These are phyloP conservation scores for Pseudozyma tsukubaensis DNA, from an alignment of 1,284 basidiomycete species.

Conservation along the genomic window DNA sequence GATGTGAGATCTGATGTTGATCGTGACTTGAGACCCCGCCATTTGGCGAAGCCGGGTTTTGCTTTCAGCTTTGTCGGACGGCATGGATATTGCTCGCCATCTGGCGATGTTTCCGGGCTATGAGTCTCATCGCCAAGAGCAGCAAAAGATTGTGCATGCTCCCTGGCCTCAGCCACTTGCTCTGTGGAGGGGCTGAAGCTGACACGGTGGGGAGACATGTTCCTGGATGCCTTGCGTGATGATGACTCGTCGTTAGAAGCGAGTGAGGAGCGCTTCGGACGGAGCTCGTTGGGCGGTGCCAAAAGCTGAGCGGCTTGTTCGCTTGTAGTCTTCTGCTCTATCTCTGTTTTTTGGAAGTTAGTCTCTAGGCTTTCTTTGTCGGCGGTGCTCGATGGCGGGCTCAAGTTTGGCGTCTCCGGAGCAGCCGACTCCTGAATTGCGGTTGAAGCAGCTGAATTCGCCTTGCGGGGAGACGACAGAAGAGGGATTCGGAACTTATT, in stretches of 20 bases:
- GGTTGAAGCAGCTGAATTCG: neutral
- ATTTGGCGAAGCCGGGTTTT: constrained; percentile 15
- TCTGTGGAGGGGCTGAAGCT: constrained; percentile 56
- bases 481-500: constrained; percentile 34
- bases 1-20: constrained; percentile 32
- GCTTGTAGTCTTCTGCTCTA: neutral
- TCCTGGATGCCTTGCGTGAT: constrained; percentile 14
- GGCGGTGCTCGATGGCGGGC: too few species aligned
- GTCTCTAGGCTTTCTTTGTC: neutral
- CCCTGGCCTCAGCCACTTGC: constrained; percentile 37
- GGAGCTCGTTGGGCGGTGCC: constrained; percentile 9
- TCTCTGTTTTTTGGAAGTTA: too few species aligned
- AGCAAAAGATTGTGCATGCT: constrained; percentile 20
- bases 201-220: constrained; percentile 39
- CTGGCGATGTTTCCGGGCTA: neutral
- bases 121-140: neutral
- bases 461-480: constrained; percentile 28
- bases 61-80: constrained; percentile 3
- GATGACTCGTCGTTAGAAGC: constrained; percentile 5
- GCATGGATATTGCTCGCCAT: neutral
- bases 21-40: constrained; percentile 35
- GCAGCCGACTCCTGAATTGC: neutral
- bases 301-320: neutral
- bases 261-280: constrained; percentile 25
- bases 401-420: neutral